Evolutionary conservation across 2,329 filamentous ascomycete species (phyloP).

Genomic region (Phyllosticta capitalensis): DNA sequence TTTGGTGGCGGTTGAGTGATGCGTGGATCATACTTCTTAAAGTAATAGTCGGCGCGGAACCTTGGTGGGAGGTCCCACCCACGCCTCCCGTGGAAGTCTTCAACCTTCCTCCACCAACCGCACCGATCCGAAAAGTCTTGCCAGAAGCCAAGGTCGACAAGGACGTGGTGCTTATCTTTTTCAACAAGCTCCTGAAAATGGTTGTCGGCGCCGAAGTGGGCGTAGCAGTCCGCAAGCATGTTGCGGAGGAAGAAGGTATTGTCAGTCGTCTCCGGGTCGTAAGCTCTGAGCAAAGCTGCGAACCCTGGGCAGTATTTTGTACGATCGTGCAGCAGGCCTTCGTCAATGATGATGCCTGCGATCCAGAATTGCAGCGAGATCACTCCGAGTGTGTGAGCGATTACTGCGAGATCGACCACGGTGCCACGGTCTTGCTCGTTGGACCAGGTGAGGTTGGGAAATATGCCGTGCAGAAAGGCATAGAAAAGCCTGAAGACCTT

Average conservation of each 20-base stretch:
- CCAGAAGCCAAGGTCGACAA: neutral
- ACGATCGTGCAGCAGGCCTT: neutral
- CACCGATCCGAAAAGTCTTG: neutral
- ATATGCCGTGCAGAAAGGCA: neutral
- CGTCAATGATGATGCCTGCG: neutral
- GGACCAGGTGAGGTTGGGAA: neutral
- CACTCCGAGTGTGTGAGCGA: neutral
- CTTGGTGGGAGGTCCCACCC: neutral
- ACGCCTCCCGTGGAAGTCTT: neutral
- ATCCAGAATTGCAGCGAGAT: neutral
- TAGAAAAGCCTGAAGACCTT: neutral
- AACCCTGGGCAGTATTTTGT: neutral
- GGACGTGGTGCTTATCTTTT: neutral
- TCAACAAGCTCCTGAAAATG: neutral
- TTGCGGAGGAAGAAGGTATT: neutral
- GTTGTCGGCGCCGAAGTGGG: neutral
- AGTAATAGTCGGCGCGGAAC: neutral
- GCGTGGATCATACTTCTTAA: neutral
- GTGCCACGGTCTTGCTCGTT: neutral
- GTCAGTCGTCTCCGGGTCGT: neutral
- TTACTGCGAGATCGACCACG: neutral
- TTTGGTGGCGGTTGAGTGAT: neutral
- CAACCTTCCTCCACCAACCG: neutral
- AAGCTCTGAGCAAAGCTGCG: neutral
- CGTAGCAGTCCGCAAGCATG: conserved; percentile 1